These are phyloP conservation scores for Mycena latifolia DNA, from an alignment of 768 basidiomycete species.

Conservation along the genomic window DNA sequence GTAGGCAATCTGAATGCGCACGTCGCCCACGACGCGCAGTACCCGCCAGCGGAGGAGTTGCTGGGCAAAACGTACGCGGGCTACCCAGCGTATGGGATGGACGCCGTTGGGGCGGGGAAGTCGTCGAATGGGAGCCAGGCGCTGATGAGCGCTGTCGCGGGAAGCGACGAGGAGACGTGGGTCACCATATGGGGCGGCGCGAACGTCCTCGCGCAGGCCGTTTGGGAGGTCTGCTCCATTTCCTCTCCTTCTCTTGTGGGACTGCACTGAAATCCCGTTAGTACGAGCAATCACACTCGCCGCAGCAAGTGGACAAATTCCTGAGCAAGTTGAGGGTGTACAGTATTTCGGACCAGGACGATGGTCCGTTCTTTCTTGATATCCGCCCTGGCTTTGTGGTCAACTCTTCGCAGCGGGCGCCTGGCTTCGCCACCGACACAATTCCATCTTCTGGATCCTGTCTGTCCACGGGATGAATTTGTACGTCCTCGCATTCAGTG, in stretches of 20 bases:
- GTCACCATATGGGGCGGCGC: slow-evolving; percentile 31
- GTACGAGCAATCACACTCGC: slow-evolving; percentile 27
- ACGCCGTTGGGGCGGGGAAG: slow-evolving; percentile 21
- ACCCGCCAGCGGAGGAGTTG: slow-evolving; percentile 23
- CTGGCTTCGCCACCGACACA: slow-evolving; percentile 17
- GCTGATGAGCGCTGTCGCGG: slow-evolving; percentile 11
- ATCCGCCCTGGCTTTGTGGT: neutral
- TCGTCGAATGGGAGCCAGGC: slow-evolving; percentile 21
- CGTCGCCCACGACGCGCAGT: slow-evolving; percentile 14
- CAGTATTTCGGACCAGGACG: slow-evolving; percentile 31
- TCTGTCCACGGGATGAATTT: slow-evolving; percentile 24
- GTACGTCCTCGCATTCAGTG: neutral
- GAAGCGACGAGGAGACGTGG: slow-evolving; percentile 25
- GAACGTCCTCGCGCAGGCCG: slow-evolving; percentile 27
- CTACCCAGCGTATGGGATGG: slow-evolving; percentile 30
- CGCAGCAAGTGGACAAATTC: slow-evolving; percentile 17
- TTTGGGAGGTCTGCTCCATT: slow-evolving; percentile 11
- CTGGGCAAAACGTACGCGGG: slow-evolving; percentile 15
- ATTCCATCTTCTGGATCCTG: slow-evolving; percentile 25
- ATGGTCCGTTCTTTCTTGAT: slow-evolving; percentile 18
- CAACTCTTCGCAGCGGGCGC: slow-evolving; percentile 3
- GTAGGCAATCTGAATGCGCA: slow-evolving; percentile 28
- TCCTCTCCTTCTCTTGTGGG: neutral
- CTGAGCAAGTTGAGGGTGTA: slow-evolving; percentile 25
- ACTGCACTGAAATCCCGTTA: slow-evolving; percentile 7